These are phyloP conservation scores for Lentithecium fluviatile DNA, from an alignment of 495 filamentous ascomycete genomes.

Conservation along the genomic window DNA sequence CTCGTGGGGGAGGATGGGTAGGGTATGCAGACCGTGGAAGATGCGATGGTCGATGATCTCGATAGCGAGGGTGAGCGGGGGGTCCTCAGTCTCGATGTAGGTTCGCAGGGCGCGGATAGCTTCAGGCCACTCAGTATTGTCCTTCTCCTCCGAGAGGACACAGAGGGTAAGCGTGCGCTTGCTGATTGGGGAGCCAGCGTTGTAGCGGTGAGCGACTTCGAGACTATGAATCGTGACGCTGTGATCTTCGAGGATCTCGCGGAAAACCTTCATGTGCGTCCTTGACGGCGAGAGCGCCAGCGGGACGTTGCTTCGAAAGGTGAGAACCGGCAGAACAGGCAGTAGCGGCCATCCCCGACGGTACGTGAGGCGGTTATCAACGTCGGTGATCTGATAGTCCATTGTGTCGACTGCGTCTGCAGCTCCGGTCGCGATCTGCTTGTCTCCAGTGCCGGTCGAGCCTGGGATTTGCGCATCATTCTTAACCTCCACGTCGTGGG, in stretches of 20 bases:
- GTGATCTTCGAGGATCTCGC: background rate
- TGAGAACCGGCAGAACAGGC: slow-evolving; percentile 6
- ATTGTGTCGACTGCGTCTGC: no score
- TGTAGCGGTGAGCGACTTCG: slow-evolving; percentile 1
- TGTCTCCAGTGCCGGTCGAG: no score
- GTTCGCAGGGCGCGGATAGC: background rate
- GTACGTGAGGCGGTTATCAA: slow-evolving; percentile 10
- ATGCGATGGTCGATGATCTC: slow-evolving; percentile 7
- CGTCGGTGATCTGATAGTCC: background rate
- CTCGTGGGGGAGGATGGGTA: background rate
- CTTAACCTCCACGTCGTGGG: no score
- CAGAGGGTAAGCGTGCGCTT: slow-evolving; percentile 7
- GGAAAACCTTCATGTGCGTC: background rate
- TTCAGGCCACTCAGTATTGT: background rate
- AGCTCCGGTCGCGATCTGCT: background rate
- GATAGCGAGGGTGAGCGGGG: background rate
- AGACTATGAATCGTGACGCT: background rate
- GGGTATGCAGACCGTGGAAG: slow-evolving; percentile 7
- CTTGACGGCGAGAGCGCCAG: background rate
- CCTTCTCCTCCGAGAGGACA: background rate
- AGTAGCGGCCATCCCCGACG: slow-evolving; percentile 18
- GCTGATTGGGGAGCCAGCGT: background rate
- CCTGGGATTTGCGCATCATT: no score
- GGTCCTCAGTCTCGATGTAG: background rate
- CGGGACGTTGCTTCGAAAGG: background rate